These are phyloP conservation scores for Cardamine resedifolia DNA, from an alignment of 345 rosid genomes.

Conservation along the genomic window DNA sequence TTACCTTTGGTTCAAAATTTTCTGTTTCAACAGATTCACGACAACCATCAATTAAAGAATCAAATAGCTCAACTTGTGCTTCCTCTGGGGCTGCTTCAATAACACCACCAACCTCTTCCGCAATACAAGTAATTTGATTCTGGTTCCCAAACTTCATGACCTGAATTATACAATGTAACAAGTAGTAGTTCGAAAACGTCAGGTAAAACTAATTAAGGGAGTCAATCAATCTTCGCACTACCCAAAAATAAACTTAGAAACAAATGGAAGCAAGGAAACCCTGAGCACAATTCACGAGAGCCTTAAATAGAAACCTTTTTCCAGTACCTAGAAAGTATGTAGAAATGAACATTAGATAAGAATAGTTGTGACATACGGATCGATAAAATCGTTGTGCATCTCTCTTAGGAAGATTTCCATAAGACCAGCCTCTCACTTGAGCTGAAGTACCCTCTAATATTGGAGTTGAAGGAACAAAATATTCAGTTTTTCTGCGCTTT, in stretches of 20 bases:
- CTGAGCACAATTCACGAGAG: not conserved
- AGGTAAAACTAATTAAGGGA: not conserved
- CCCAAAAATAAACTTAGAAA: not conserved
- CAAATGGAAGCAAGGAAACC: not conserved
- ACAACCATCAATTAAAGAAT: slow-evolving; percentile 85
- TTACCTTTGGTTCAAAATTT: slow-evolving; percentile 76
- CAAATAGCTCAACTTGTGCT: slow-evolving; percentile 87
- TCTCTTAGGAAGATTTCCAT: slow-evolving; percentile 93
- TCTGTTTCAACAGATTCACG: slow-evolving; percentile 70
- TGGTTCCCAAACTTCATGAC: slow-evolving; percentile 92
- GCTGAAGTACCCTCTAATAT: slow-evolving; percentile 88
- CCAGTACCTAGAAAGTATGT: not conserved
- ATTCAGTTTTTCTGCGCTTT: slow-evolving; percentile 85
- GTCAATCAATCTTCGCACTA: slow-evolving; percentile 4
- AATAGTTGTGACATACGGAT: slow-evolving; percentile 52
- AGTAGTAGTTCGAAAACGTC: not conserved
- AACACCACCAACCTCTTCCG: slow-evolving; percentile 83
- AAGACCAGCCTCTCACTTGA: slow-evolving; percentile 98
- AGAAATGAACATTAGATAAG: slow-evolving; percentile 3
- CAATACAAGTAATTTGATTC: slow-evolving; percentile 68
- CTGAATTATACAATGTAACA: slow-evolving; percentile 40
- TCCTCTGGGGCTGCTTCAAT: slow-evolving; percentile 74
- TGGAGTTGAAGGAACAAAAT: slow-evolving; percentile 59
- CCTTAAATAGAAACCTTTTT: slow-evolving; percentile 3
- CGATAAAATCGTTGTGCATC: slow-evolving; percentile 95